Evolutionary conservation across 176 grass and related monocot species (phyloP).

Genomic region (Paspalum notatum): DNA sequence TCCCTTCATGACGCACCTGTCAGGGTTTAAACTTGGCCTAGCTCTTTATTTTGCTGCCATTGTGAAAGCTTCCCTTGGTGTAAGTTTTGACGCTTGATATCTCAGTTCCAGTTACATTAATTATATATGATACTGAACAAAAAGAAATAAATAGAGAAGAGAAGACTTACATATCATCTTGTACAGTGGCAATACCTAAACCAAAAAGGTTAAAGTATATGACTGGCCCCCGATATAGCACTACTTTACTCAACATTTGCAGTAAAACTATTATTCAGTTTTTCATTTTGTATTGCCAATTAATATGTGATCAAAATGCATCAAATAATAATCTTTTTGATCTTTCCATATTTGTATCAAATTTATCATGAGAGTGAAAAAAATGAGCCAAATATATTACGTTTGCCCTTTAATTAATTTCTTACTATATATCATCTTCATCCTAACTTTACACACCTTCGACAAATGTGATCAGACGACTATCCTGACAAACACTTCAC

Average conservation of each 20-base stretch:
- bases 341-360: no score
- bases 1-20: slow-evolving; percentile 70
- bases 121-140: not conserved
- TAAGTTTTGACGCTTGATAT: slow-evolving; percentile 44
- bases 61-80: slow-evolving; percentile 54
- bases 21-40: slow-evolving; percentile 49
- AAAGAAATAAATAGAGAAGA: not conserved
- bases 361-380: no score
- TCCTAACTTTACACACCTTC: slow-evolving; percentile 7
- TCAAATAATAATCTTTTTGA: no score
- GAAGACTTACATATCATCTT: not conserved
- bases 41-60: slow-evolving; percentile 53
- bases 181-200: no score
- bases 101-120: not conserved
- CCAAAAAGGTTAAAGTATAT: no score
- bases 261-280: no score
- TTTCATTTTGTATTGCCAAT: no score
- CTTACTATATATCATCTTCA: not conserved
- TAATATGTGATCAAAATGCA: no score
- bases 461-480: slow-evolving; percentile 58
- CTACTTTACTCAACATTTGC: no score
- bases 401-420: not conserved
- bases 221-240: no score
- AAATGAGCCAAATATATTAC: not conserved
- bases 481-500: slow-evolving; percentile 61